phyloP scores from a whole-genome alignment of 148 eudicot species.

The Vaccinium darrowii region DNA sequence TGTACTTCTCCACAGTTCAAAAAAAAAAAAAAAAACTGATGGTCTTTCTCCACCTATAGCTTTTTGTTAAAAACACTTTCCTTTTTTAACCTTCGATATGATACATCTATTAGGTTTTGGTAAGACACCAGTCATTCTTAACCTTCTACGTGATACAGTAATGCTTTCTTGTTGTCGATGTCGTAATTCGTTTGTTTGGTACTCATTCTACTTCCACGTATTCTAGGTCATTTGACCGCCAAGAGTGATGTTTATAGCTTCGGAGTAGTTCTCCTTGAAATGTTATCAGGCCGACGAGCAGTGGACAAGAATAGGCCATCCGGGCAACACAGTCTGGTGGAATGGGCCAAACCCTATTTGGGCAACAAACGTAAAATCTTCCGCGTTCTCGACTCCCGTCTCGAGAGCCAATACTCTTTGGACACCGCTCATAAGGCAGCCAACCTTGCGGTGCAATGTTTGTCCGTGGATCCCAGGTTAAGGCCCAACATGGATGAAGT shows the following conservation, averaged over 20 bases:
- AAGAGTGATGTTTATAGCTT: constrained; percentile 60
- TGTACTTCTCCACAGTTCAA: no score
- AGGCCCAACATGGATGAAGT: constrained; percentile 77
- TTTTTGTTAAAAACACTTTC: no score
- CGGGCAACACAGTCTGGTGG: constrained; percentile 49
- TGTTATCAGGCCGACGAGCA: constrained; percentile 59
- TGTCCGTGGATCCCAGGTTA: constrained; percentile 60
- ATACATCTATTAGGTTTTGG: not conserved
- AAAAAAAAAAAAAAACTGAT: no score
- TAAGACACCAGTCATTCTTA: not conserved
- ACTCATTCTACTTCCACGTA: not conserved
- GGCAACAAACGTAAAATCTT: constrained; percentile 44
- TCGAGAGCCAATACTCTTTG: constrained; percentile 76
- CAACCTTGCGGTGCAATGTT: constrained; percentile 59
- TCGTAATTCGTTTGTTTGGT: not conserved
- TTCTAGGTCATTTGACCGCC: constrained; percentile 56
- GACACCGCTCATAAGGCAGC: constrained; percentile 66
- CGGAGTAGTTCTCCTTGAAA: constrained; percentile 65
- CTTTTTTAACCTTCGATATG: no score
- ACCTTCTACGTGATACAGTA: not conserved
- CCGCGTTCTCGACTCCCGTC: constrained; percentile 66
- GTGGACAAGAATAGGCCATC: constrained; percentile 47
- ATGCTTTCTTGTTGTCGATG: not conserved
- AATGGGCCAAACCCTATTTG: constrained; percentile 62
- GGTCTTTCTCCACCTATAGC: no score